Evolutionary conservation across 2,329 filamentous ascomycete genomes (phyloP).

Genomic region (Cladosporium sp.): DNA sequence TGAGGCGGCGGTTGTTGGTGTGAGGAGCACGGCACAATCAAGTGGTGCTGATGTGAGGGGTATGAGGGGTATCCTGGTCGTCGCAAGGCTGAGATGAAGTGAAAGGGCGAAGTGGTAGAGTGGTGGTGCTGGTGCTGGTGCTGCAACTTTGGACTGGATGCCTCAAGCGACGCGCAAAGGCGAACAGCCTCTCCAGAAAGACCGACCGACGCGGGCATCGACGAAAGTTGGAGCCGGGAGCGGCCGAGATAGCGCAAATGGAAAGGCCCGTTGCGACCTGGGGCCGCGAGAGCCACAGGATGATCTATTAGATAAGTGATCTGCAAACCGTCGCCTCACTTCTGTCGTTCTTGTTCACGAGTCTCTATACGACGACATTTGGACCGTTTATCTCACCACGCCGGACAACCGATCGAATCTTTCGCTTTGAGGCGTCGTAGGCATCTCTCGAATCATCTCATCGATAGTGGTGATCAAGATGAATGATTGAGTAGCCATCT

Average conservation of each 20-base stretch:
- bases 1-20: conserved; percentile 5
- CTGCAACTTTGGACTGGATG: not conserved
- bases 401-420: not conserved
- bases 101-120: not conserved
- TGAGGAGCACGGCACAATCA: conserved; percentile 19
- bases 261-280: not conserved
- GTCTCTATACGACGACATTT: not conserved
- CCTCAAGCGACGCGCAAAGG: conserved; percentile 4
- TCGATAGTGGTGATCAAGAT: not conserved
- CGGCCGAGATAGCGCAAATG: not conserved
- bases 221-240: not conserved
- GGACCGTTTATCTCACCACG: not conserved
- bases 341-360: not conserved
- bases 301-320: not conserved
- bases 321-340: not conserved
- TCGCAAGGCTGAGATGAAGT: not conserved
- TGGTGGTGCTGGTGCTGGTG: not conserved
- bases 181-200: conserved; percentile 1
- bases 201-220: not conserved
- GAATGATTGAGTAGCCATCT: not conserved
- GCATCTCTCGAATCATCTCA: not conserved
- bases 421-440: not conserved
- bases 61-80: not conserved
- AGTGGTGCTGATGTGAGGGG: conserved; percentile 19
- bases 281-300: not conserved